These are phyloP conservation scores for Botrytis pseudocinerea DNA, from an alignment of 2,329 filamentous ascomycete species.

Conservation along the genomic window DNA sequence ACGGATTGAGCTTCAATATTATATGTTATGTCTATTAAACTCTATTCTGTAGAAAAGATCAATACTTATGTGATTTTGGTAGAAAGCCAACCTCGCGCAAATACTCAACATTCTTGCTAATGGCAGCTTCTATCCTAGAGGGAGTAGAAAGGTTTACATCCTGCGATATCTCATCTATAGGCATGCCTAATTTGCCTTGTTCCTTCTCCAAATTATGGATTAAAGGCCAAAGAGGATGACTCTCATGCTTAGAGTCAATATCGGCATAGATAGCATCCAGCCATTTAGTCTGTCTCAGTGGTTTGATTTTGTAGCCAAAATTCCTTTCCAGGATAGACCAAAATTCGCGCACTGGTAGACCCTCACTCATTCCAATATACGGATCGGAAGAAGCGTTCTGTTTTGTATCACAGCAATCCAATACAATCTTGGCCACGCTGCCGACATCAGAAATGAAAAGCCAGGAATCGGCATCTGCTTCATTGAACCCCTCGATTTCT, in stretches of 20 bases:
- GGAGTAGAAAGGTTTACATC: background rate
- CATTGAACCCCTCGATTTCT: constrained; percentile 28
- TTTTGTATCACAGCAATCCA: constrained; percentile 13
- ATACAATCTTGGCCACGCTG: constrained; percentile 25
- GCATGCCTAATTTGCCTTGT: constrained; percentile 19
- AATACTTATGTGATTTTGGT: constrained; percentile 24
- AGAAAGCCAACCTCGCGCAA: constrained; percentile 17
- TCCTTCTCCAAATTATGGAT: constrained; percentile 29
- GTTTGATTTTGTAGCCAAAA: constrained; percentile 18
- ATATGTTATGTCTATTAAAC: background rate
- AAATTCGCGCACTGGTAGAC: constrained; percentile 21
- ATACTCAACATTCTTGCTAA: constrained; percentile 20
- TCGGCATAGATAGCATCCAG: constrained; percentile 4
- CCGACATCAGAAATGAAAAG: constrained; percentile 29
- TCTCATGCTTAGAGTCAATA: constrained; percentile 11
- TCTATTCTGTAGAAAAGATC: background rate
- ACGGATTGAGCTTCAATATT: background rate
- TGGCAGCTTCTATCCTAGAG: constrained; percentile 16
- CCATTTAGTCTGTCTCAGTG: constrained; percentile 17
- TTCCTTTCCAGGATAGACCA: constrained; percentile 17
- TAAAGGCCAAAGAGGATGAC: constrained; percentile 14
- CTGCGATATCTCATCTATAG: constrained; percentile 7
- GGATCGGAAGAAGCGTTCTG: background rate
- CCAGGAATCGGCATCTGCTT: constrained; percentile 27
- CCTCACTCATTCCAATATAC: constrained; percentile 8